Conservation (phyloP, 176 grass and related monocot species). For the Sorghum bicolor region DNA sequence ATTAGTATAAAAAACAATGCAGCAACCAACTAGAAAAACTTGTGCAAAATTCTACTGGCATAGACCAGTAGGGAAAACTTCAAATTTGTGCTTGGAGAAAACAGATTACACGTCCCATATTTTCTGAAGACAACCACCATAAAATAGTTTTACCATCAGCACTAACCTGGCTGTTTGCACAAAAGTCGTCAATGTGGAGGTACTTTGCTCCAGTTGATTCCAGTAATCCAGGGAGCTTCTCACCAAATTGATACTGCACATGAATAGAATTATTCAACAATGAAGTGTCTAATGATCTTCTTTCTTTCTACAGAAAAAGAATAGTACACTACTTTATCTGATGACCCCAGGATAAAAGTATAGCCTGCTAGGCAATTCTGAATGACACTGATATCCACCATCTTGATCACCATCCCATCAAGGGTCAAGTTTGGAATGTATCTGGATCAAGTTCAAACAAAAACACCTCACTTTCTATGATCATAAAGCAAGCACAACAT, state of each 20-base stretch:
- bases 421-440: constrained; percentile 67
- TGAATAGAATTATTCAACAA: constrained; percentile 19
- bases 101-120: background rate
- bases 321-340: constrained; percentile 55
- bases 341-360: constrained; percentile 74
- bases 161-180: constrained; percentile 79
- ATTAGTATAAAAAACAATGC: constrained; percentile 1
- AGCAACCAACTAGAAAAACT: constrained; percentile 2
- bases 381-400: constrained; percentile 52
- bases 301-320: constrained; percentile 12
- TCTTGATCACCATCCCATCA: constrained; percentile 63
- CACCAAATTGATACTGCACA: constrained; percentile 88
- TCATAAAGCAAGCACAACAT: constrained; percentile 5
- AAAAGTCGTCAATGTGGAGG: constrained; percentile 62
- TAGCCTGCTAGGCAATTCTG: constrained; percentile 63
- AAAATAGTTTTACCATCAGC: constrained; percentile 15
- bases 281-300: background rate
- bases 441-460: constrained; percentile 46
- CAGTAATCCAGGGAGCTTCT: constrained; percentile 62
- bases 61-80: background rate
- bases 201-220: constrained; percentile 71
- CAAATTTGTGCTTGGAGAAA: background rate
- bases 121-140: background rate
- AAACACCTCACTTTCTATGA: constrained; percentile 18
- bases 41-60: background rate